Evolutionary conservation across 164 flowering plant species (phyloP).

Genomic region (Paratinospora sagittata): DNA sequence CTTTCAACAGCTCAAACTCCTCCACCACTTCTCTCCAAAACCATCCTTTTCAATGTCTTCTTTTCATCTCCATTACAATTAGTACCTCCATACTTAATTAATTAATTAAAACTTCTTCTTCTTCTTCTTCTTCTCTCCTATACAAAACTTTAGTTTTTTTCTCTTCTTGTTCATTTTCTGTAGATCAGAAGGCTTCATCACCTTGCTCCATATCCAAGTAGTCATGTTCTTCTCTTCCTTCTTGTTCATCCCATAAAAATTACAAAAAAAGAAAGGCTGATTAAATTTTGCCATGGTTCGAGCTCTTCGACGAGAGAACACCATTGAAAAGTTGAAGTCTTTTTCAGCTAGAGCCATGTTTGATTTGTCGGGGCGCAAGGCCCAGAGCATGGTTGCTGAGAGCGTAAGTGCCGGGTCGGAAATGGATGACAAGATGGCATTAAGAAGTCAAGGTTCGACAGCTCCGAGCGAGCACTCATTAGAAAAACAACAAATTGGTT

Average conservation of each 20-base stretch:
- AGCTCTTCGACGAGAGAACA: constrained; percentile 23
- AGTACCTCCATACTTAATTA: too few species aligned
- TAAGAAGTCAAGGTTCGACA: constrained; percentile 21
- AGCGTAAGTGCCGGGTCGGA: constrained; percentile 11
- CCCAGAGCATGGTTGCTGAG: constrained; percentile 28
- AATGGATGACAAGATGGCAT: constrained; percentile 19
- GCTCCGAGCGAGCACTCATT: constrained; percentile 1
- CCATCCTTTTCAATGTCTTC: neutral
- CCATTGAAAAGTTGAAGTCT: constrained; percentile 28
- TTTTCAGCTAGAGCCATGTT: constrained; percentile 28
- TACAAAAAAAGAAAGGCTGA: too few species aligned
- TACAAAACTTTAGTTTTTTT: too few species aligned
- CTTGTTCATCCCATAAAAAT: neutral
- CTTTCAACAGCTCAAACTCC: constrained; percentile 3
- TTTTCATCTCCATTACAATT: constrained; percentile 14
- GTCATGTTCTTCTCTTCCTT: constrained; percentile 3
- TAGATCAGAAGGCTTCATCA: neutral
- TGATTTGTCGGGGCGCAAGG: constrained; percentile 28
- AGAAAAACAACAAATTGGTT: constrained; percentile 23
- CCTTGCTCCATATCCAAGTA: too few species aligned
- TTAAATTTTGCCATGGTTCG: constrained; percentile 42
- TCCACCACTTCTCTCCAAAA: neutral
- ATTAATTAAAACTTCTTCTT: too few species aligned
- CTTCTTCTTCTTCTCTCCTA: too few species aligned
- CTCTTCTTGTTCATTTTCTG: too few species aligned